Conservation (phyloP, 73 alveolate genomes). For the Stentor roeselii region DNA sequence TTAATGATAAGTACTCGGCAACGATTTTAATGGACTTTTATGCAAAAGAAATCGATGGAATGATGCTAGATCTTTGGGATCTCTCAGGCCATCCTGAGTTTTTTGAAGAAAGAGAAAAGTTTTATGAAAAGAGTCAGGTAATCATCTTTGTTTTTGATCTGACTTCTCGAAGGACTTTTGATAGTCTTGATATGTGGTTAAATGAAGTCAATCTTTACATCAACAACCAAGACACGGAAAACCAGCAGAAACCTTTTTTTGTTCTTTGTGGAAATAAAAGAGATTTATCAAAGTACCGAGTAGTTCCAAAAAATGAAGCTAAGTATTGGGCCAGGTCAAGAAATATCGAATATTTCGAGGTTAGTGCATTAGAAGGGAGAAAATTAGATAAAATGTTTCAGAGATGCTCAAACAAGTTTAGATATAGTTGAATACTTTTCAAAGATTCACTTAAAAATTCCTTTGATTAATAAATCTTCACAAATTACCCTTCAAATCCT, state of each 20-base stretch:
- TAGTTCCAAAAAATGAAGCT: conserved; percentile 41
- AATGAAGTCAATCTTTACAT: background rate
- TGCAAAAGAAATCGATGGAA: conserved; percentile 8
- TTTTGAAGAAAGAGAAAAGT: background rate
- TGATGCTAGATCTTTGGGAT: background rate
- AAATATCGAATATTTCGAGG: background rate
- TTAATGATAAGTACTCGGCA: background rate
- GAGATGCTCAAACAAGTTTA: background rate
- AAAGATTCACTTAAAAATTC: no score
- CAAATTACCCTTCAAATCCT: no score
- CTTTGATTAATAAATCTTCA: no score
- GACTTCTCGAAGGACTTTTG: background rate
- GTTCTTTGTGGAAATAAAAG: conserved; percentile 44
- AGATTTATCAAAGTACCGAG: conserved; percentile 27
- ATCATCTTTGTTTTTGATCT: background rate
- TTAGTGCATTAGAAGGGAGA: background rate
- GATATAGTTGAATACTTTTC: no score
- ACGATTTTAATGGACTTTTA: conserved; percentile 17
- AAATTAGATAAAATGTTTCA: background rate
- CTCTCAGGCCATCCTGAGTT: conserved; percentile 31
- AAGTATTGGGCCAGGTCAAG: conserved; percentile 4
- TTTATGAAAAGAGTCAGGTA: background rate
- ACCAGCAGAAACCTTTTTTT: background rate
- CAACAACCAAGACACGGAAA: no score
- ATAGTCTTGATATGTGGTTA: conserved; percentile 12